Conservation (phyloP, 768 basidiomycete species). For the Ramaria sp. region DNA sequence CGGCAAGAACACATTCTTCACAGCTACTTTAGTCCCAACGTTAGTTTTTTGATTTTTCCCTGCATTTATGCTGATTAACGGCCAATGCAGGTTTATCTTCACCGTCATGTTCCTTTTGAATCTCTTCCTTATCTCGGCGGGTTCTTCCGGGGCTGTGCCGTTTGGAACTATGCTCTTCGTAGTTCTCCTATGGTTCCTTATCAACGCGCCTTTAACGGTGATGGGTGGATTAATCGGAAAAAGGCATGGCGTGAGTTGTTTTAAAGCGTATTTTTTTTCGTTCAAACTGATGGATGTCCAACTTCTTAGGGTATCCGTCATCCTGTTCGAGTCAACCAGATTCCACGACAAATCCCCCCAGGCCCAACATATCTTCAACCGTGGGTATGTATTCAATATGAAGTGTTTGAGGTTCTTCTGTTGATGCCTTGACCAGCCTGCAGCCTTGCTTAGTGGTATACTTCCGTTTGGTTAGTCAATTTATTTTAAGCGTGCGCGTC, state of each 20-base stretch:
- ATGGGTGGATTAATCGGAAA: slow-evolving; percentile 81
- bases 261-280: neutral
- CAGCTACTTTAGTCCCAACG: slow-evolving; percentile 84
- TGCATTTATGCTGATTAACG: neutral
- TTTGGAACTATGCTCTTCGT: slow-evolving; percentile 87
- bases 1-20: slow-evolving; percentile 75
- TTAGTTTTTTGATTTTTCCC: slow-evolving; percentile 24
- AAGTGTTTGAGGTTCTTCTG: slow-evolving; percentile 9
- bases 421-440: slow-evolving; percentile 26
- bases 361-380: slow-evolving; percentile 73
- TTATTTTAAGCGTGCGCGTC: neutral
- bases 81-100: slow-evolving; percentile 57
- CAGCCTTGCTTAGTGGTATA: slow-evolving; percentile 78
- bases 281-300: neutral
- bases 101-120: slow-evolving; percentile 82
- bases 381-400: slow-evolving; percentile 42
- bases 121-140: slow-evolving; percentile 72
- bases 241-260: slow-evolving; percentile 63
- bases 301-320: slow-evolving; percentile 49
- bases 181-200: slow-evolving; percentile 83
- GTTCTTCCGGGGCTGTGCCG: slow-evolving; percentile 91
- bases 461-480: slow-evolving; percentile 67
- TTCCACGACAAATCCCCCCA: slow-evolving; percentile 94
- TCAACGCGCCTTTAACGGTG: slow-evolving; percentile 67
- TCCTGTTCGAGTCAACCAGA: slow-evolving; percentile 84